Conservation (phyloP, 169 alveolate species). For the Plasmodium adleri region DNA sequence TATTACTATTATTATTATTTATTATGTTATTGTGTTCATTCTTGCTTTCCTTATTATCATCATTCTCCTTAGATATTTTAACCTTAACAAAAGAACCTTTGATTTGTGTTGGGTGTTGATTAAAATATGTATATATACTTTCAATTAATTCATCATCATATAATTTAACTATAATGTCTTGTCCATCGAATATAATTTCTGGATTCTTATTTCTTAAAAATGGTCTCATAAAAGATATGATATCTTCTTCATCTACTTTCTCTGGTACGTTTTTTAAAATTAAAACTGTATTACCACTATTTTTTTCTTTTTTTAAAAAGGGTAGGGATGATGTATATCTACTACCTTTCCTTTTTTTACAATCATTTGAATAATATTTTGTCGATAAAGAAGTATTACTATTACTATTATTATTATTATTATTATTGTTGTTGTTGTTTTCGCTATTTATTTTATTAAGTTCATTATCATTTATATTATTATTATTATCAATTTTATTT, state of each 20-base stretch:
- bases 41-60: neutral
- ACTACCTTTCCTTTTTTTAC: conserved; percentile 68
- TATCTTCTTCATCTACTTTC: conserved; percentile 67
- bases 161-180: conserved; percentile 50
- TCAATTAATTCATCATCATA: conserved; percentile 64
- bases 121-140: conserved; percentile 42
- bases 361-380: conserved; percentile 27
- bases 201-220: conserved; percentile 42
- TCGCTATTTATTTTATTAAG: neutral
- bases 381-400: neutral
- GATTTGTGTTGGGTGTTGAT: conserved; percentile 67
- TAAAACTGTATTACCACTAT: conserved; percentile 27
- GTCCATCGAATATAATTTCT: conserved; percentile 30
- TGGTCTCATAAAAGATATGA: conserved; percentile 69
- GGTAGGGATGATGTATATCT: conserved; percentile 37
- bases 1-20: neutral
- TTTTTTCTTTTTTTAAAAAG: conserved; percentile 68
- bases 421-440: neutral
- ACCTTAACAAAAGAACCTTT: conserved; percentile 56
- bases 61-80: conserved; percentile 24
- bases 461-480: neutral
- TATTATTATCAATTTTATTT: neutral
- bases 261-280: conserved; percentile 43
- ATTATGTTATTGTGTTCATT: neutral
- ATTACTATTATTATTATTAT: neutral